A percentile compares a stretch with the other conserved stretches of the same genome.
phyloP scores from a whole-genome alignment of 2,329 filamentous ascomycete species.

The Echinosphaeria canescens region DNA sequence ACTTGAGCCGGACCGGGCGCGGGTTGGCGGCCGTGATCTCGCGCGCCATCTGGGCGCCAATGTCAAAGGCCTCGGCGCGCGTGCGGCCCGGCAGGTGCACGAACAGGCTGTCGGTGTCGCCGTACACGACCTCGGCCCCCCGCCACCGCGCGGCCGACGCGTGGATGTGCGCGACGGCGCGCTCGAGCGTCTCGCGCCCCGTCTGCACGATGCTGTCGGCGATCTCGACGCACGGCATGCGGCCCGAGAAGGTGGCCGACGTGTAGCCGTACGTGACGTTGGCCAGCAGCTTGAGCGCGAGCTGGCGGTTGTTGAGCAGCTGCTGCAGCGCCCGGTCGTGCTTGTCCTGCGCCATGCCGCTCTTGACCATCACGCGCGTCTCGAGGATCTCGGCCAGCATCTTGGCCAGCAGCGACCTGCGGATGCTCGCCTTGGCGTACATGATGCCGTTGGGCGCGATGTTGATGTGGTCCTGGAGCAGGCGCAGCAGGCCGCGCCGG shows the following conservation, averaged over 20 bases:
- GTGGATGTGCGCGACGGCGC: slow-evolving; percentile 82
- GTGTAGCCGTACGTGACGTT: slow-evolving; percentile 98
- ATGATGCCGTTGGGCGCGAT: slow-evolving; percentile 94
- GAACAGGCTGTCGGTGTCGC: slow-evolving; percentile 92
- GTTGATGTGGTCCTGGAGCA: slow-evolving; percentile 73
- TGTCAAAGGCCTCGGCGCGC: slow-evolving; percentile 70
- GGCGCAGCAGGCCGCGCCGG: slow-evolving; percentile 48
- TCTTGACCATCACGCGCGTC: slow-evolving; percentile 94
- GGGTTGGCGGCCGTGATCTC: slow-evolving; percentile 81
- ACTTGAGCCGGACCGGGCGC: slow-evolving; percentile 82
- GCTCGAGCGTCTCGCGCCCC: slow-evolving; percentile 82
- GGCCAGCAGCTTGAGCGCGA: slow-evolving; percentile 89
- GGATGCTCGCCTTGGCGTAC: slow-evolving; percentile 68
- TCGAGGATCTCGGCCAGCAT: slow-evolving; percentile 95
- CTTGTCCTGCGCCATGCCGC: slow-evolving; percentile 85
- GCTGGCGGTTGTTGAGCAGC: slow-evolving; percentile 77
- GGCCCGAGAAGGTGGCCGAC: slow-evolving; percentile 85
- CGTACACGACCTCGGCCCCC: slow-evolving; percentile 93
- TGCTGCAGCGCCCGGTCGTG: slow-evolving; percentile 71
- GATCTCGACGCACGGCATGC: slow-evolving; percentile 96
- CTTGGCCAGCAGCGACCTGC: slow-evolving; percentile 80
- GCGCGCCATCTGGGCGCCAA: slow-evolving; percentile 80
- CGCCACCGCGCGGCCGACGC: slow-evolving; percentile 70
- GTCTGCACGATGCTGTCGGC: slow-evolving; percentile 97
- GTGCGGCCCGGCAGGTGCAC: slow-evolving; percentile 76